Base-by-base conservation (phyloP, 352 stramenopile species). In the Globisporangium paddicum region DNA sequence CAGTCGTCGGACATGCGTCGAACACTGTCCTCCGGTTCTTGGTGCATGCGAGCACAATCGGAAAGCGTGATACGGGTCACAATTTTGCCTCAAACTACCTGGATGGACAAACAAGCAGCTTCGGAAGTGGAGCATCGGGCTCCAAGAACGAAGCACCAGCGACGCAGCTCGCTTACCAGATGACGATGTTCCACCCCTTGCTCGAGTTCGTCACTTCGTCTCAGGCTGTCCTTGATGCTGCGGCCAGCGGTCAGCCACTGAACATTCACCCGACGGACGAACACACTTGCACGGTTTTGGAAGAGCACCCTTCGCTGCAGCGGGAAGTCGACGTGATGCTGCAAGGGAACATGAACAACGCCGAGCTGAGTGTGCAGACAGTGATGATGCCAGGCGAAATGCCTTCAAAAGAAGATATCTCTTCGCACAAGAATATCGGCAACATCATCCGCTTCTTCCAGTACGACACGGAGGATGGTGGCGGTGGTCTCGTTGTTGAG, bases 381-480 rank as follows among this genome's bases (percentile, higher is more conserved):
- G 86, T 95, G 30, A 92, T 92, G 78, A 93, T 95, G 86, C 81
- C 83, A 19, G 86, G 84, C 10, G 82, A 92, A 18, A 79, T 80
- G 49, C 68, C 73, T 14, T 79, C 73, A 7, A 85, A 86, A 13
- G 86, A 92, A n/a, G 83, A 93, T 13, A 30, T 71, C 60, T 73
- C 82, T 5, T 75, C 78, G 10, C 86, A 95, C 69, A 90, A 92
- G 62, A 90, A 91, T 59, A 95, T 95, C 49, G 86, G 86, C 23
- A 93, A 95, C 67, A 92, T 95, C 44, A 92, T 93, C 38, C 82
- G 83, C 13, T 95, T 90, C 53, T 95, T 95, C 60, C 84, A 93
- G 62, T 95, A 93, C 34, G 86, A 95, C 48, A 89, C 86, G 21
- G 82, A 93, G 63, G 80, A 91, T 60, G 86, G 83, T 0, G 76